phyloP scores from a whole-genome alignment of 495 filamentous ascomycete species.

The Annulohypoxylon moriforme region DNA sequence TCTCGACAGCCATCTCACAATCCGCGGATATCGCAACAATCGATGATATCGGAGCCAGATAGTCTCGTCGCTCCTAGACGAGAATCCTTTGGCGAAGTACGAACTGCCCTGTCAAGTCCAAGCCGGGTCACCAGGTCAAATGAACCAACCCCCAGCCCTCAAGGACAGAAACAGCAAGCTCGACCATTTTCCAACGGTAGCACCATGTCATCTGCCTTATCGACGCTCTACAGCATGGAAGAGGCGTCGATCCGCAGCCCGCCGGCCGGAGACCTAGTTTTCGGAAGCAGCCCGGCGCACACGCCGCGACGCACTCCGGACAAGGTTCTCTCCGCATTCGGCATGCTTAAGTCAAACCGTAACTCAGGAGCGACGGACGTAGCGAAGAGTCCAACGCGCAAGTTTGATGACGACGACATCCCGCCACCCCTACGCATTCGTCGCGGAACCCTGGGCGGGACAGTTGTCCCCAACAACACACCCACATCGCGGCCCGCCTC shows the following conservation, averaged over 20 bases:
- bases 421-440: constrained; percentile 31
- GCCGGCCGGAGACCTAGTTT: constrained; percentile 10
- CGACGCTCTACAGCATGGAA: constrained; percentile 59
- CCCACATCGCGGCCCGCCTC: neutral
- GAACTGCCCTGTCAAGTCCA: constrained; percentile 41
- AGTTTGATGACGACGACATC: constrained; percentile 13
- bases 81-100: constrained; percentile 37
- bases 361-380: neutral
- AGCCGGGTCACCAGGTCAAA: constrained; percentile 27
- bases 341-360: constrained; percentile 17
- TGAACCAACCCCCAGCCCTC: constrained; percentile 33
- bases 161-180: constrained; percentile 15
- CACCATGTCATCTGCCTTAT: constrained; percentile 55
- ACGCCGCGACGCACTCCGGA: neutral
- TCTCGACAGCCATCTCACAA: constrained; percentile 40
- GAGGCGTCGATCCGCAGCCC: constrained; percentile 45
- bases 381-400: constrained; percentile 13
- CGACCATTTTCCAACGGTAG: constrained; percentile 46
- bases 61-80: constrained; percentile 40
- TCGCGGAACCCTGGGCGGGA: constrained; percentile 32
- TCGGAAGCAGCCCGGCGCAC: neutral
- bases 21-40: constrained; percentile 49
- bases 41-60: constrained; percentile 51
- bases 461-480: neutral
- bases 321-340: constrained; percentile 22